These are phyloP conservation scores for Bisporella sp. DNA, from an alignment of 2,329 filamentous ascomycete species.

Conservation along the genomic window DNA sequence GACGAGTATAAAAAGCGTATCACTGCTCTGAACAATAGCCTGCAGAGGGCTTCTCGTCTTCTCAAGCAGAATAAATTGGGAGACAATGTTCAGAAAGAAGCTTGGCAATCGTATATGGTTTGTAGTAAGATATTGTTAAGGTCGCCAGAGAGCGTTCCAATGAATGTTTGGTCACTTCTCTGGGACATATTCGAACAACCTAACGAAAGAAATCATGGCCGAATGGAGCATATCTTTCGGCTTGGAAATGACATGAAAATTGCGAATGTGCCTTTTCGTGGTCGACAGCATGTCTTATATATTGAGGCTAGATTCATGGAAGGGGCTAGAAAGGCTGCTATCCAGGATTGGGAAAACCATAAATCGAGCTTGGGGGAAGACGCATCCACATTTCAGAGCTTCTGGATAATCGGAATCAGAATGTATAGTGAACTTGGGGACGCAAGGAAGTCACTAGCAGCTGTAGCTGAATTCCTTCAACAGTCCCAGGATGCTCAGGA, in stretches of 20 bases:
- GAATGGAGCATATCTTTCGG: slow-evolving; percentile 52
- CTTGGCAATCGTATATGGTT: slow-evolving; percentile 44
- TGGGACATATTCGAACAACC: slow-evolving; percentile 52
- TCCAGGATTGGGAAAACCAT: slow-evolving; percentile 30
- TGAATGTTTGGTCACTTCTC: slow-evolving; percentile 54
- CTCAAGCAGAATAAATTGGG: neutral
- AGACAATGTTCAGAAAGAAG: slow-evolving; percentile 25
- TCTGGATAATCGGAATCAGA: slow-evolving; percentile 59
- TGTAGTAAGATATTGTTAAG: slow-evolving; percentile 38
- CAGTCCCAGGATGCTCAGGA: slow-evolving; percentile 36
- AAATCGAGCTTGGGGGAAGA: slow-evolving; percentile 16
- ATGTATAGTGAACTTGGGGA: slow-evolving; percentile 55
- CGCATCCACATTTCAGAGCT: slow-evolving; percentile 35
- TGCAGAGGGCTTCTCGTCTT: slow-evolving; percentile 11
- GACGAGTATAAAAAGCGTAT: neutral
- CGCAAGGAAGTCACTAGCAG: slow-evolving; percentile 49
- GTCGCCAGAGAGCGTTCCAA: slow-evolving; percentile 49
- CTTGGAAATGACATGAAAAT: slow-evolving; percentile 61
- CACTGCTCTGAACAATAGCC: neutral
- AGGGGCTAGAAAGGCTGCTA: slow-evolving; percentile 41
- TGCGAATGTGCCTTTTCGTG: slow-evolving; percentile 46
- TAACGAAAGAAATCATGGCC: slow-evolving; percentile 42
- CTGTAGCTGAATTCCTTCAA: slow-evolving; percentile 46
- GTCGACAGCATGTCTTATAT: slow-evolving; percentile 55
- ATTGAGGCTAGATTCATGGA: slow-evolving; percentile 62